Conservation (phyloP, 192 early-diverging fungal genomes). For the Linnemannia schmuckeri region DNA sequence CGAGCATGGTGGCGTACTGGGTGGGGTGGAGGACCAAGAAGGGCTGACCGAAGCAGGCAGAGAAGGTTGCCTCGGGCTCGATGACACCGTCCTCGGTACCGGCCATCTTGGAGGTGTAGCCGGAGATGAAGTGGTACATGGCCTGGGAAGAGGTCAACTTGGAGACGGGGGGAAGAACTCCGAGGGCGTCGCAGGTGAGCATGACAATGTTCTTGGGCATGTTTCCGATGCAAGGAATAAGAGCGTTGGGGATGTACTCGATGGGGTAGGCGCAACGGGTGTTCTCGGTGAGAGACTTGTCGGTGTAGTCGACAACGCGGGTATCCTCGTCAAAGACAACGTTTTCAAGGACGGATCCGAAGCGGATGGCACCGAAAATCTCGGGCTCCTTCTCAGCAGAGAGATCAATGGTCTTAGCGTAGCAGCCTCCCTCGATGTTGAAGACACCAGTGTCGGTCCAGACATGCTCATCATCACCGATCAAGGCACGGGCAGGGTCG, state of each 20-base stretch:
- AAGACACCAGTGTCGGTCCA: constrained; percentile 96
- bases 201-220: constrained; percentile 96
- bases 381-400: constrained; percentile 98
- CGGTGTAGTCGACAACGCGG: constrained; percentile 85
- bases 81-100: constrained; percentile 95
- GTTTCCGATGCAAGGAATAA: constrained; percentile 89
- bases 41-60: constrained; percentile 92
- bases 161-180: constrained; percentile 92
- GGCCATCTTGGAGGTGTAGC: constrained; percentile 98
- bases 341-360: constrained; percentile 95
- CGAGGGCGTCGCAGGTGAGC: constrained; percentile 96
- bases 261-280: constrained; percentile 97
- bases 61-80: constrained; percentile 93
- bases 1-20: constrained; percentile 97
- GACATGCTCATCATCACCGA: constrained; percentile 99
- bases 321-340: constrained; percentile 86
- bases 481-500: constrained; percentile 93
- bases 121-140: constrained; percentile 98
- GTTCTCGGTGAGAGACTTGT: constrained; percentile 91
- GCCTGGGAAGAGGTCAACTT: constrained; percentile 90
- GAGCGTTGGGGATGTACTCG: constrained; percentile 93
- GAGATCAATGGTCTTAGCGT: constrained; percentile 97
- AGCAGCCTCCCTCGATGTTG: constrained; percentile 99
- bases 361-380: constrained; percentile 95
- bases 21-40: constrained; percentile 97